A percentile compares a stretch with the other conserved stretches of the same genome.
Evolutionary conservation across 2,329 filamentous ascomycete genomes (phyloP).

Genomic region (Exserohilum rostratum): DNA sequence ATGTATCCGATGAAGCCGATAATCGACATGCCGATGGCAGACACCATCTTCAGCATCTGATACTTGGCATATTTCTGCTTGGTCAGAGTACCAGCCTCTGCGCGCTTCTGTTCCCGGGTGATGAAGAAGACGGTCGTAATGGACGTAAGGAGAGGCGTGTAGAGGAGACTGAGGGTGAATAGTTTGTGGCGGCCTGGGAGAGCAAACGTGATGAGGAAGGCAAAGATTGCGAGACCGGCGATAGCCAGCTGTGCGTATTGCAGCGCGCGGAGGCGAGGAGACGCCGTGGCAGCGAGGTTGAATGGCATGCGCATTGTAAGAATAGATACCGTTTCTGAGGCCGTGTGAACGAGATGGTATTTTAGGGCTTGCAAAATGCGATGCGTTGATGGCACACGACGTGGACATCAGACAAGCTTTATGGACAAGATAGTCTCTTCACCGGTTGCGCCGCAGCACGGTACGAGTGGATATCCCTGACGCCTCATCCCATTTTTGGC

Average conservation of each 20-base stretch:
- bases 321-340: not conserved
- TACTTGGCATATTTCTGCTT: constrained; percentile 33
- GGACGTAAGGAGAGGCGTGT: constrained; percentile 27
- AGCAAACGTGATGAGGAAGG: constrained; percentile 24
- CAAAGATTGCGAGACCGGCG: constrained; percentile 18
- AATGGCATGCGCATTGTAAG: constrained; percentile 14
- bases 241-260: constrained; percentile 27
- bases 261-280: constrained; percentile 27
- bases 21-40: constrained; percentile 25
- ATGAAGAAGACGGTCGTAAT: constrained; percentile 27
- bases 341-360: not conserved
- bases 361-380: not conserved
- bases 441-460: constrained; percentile 27
- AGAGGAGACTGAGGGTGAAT: constrained; percentile 35
- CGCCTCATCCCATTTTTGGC: constrained; percentile 7
- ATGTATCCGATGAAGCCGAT: constrained; percentile 24
- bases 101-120: constrained; percentile 26
- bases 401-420: constrained; percentile 11
- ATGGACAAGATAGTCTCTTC: constrained; percentile 19
- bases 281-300: constrained; percentile 10
- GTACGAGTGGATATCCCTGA: constrained; percentile 5
- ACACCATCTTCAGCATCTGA: constrained; percentile 29
- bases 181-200: constrained; percentile 25
- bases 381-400: not conserved
- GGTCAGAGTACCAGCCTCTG: constrained; percentile 19